Base-by-base conservation (phyloP, 441 rosid species). In the Euphorbia celastroides region DNA sequence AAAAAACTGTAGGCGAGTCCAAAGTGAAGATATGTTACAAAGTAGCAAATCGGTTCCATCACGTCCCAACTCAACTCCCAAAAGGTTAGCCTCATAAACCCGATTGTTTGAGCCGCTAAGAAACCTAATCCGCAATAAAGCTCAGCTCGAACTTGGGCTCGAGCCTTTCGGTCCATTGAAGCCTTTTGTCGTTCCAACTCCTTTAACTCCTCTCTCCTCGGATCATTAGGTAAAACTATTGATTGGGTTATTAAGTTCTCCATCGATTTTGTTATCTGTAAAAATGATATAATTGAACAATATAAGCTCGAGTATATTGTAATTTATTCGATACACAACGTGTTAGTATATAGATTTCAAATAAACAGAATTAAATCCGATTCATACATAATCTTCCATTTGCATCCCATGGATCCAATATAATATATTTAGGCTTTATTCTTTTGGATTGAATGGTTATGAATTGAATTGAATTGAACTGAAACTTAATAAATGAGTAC, bases 41-140 rank as follows among this genome's bases (percentile, higher is more conserved):
- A 91, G 87, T 84, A 93, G 65, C 99, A 93, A 22, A 93, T 86
- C 0, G 99, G 99, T 64, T 93, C 99, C 99, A 93, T 93, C 14
- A 93, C 97, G 19, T 93, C 99, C 99, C 99, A 93, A 0, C 88
- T 78, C n/a, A 91, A 86, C 68, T 91, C 99, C 97, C 99, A 91
- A 64, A 93, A 93, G 0, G 99, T 93, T 11, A 93, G 84, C 84
- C 99, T 83, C 97, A 89, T 84, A 84, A 91, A 91, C 59, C 83
- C 97, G 0, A 80, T 85, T 5, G 96, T 91, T 76, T 91, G 99
- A 54, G 78, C 69, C 30, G 81, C 60, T 28, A 91, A 48, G 80
- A 78, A 88, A 52, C 83, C 93, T 0, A 93, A 79, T 30, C 99
- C 99, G 16, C 80, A 70, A 78, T 87, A 88, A 19, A 93, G 95